These are phyloP conservation scores for Corymbia calophylla DNA, from an alignment of 441 rosid genomes.

Conservation along the genomic window DNA sequence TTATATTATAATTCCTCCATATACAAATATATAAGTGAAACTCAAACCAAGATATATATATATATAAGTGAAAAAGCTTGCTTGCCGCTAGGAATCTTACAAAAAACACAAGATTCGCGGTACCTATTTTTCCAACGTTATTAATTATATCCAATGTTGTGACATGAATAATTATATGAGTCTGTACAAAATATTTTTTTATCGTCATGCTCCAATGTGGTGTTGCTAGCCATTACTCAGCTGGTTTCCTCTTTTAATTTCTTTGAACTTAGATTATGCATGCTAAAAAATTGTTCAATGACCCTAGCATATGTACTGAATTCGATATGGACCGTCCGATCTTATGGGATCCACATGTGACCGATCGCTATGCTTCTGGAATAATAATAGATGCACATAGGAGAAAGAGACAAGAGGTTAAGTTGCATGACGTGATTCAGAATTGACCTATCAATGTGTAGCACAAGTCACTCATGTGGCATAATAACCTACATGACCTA, in stretches of 20 bases:
- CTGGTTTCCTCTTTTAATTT: background rate
- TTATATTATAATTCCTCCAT: background rate
- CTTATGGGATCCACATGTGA: background rate
- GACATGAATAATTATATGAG: background rate
- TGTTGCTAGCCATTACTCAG: background rate
- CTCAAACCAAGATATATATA: background rate
- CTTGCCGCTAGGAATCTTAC: background rate
- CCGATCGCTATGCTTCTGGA: background rate
- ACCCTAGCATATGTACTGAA: background rate
- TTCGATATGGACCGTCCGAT: background rate
- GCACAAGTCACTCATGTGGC: background rate
- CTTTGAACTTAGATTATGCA: background rate
- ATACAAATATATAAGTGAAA: background rate
- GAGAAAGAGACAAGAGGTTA: background rate
- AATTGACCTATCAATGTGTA: background rate
- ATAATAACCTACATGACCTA: background rate
- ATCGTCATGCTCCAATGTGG: fast-evolving
- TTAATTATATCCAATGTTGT: background rate
- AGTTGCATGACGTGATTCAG: background rate
- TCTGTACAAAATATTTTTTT: background rate
- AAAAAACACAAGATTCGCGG: background rate
- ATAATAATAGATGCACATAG: background rate
- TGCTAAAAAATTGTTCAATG: background rate
- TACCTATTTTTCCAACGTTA: background rate
- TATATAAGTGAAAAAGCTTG: too few relatives aligned